phyloP scores from a whole-genome alignment of 768 basidiomycete genomes.

The Bullera alba region DNA sequence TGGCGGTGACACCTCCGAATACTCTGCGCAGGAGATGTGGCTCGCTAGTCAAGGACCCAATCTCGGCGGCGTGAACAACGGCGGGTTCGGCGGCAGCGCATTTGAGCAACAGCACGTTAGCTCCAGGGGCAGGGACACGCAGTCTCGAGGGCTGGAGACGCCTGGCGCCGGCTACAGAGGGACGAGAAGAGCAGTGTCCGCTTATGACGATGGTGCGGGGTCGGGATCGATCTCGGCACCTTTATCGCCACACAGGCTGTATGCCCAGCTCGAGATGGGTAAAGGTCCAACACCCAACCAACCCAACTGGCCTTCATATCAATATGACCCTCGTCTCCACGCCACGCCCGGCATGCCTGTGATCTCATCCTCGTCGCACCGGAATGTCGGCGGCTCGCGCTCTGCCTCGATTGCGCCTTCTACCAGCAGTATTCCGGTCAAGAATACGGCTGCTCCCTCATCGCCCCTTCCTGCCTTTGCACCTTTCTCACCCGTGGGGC shows the following conservation, averaged over 20 bases:
- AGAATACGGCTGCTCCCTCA: slow-evolving; percentile 1
- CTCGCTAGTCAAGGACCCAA: slow-evolving; percentile 39
- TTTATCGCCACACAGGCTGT: slow-evolving; percentile 37
- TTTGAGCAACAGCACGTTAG: slow-evolving; percentile 8
- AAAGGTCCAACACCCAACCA: slow-evolving; percentile 20
- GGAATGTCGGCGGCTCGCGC: neutral
- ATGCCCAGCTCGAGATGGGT: slow-evolving; percentile 40
- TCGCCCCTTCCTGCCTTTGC: slow-evolving; percentile 36
- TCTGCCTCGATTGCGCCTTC: neutral
- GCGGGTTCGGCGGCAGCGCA: slow-evolving; percentile 29
- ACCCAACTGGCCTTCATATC: slow-evolving; percentile 6
- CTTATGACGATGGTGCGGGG: slow-evolving; percentile 21
- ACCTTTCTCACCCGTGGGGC: slow-evolving; percentile 30
- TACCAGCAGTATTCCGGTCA: neutral
- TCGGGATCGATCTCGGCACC: slow-evolving; percentile 43
- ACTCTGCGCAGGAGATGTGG: slow-evolving; percentile 44
- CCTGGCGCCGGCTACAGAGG: slow-evolving; percentile 20
- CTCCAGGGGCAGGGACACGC: slow-evolving; percentile 32
- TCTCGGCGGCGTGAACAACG: slow-evolving; percentile 26
- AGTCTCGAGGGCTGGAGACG: slow-evolving; percentile 31
- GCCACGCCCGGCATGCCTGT: slow-evolving; percentile 22
- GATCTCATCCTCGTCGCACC: neutral
- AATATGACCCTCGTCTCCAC: slow-evolving; percentile 20
- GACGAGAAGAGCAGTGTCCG: slow-evolving; percentile 14
- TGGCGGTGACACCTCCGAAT: slow-evolving; percentile 14